phyloP scores from a whole-genome alignment of 331 rosid genomes.

The Rosa hybrid region DNA sequence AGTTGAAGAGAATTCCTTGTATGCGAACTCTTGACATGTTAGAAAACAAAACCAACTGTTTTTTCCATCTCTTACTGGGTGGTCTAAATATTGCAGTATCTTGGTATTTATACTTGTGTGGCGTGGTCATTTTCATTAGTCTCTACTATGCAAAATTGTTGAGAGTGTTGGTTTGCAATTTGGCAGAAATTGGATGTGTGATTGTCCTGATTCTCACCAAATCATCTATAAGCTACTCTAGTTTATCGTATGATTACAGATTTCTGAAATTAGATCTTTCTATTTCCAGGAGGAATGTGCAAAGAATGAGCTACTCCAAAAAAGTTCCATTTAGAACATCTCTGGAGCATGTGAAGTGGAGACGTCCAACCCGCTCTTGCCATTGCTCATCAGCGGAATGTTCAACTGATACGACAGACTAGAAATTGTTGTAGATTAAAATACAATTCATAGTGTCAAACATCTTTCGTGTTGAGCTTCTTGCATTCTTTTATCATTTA shows the following conservation, averaged over 20 bases:
- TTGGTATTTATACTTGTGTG: neutral
- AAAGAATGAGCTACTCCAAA: slow-evolving; percentile 46
- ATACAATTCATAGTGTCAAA: neutral
- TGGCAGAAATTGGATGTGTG: slow-evolving; percentile 13
- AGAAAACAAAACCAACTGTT: neutral
- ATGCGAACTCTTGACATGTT: neutral
- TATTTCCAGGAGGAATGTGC: slow-evolving; percentile 66
- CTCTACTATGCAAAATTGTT: neutral
- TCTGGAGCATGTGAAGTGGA: slow-evolving; percentile 19
- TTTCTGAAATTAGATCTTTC: slow-evolving; percentile 17
- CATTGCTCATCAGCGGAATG: neutral
- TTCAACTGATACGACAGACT: neutral
- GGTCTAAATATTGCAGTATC: neutral
- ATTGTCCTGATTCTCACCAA: slow-evolving; percentile 1
- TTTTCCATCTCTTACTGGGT: neutral
- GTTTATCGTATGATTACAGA: neutral
- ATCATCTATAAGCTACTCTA: slow-evolving; percentile 23
- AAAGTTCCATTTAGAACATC: slow-evolving; percentile 36
- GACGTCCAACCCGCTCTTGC: slow-evolving; percentile 7
- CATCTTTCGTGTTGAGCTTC: neutral
- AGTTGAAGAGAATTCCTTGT: neutral
- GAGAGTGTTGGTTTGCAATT: slow-evolving; percentile 4
- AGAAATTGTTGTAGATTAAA: neutral
- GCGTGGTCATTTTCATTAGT: neutral
- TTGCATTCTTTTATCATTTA: neutral